Percentiles rank a stretch among this genome's conserved stretches.
Evolutionary conservation across 2,329 filamentous ascomycete species (phyloP).

Genomic region (Pestalotiopsis sp.): DNA sequence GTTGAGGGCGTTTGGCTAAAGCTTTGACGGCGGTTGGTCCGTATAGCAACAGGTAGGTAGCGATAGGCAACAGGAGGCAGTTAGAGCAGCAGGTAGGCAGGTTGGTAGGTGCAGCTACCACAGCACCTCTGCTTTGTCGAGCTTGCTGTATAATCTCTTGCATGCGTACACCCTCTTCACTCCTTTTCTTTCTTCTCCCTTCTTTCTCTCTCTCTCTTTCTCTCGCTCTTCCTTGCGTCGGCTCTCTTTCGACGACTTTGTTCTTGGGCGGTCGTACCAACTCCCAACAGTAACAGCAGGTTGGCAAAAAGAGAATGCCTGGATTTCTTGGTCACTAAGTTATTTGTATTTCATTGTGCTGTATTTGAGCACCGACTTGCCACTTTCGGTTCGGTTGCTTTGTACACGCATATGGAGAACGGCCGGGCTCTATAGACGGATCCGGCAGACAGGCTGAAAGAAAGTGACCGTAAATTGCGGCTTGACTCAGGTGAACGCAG

Average conservation of each 20-base stretch:
- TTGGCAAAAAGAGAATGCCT: conserved; percentile 22
- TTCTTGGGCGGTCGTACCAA: conserved; percentile 19
- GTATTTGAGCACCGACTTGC: conserved; percentile 7
- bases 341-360: conserved; percentile 31
- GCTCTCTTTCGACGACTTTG: neutral
- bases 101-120: neutral
- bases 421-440: conserved; percentile 26
- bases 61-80: neutral
- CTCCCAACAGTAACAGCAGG: conserved; percentile 19
- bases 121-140: neutral
- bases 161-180: neutral
- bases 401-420: conserved; percentile 20
- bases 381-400: conserved; percentile 21
- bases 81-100: neutral
- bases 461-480: neutral
- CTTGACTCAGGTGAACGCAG: conserved; percentile 10
- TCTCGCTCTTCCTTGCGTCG: neutral
- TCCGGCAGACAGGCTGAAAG: conserved; percentile 27
- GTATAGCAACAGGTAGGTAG: neutral
- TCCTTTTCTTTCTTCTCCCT: conserved; percentile 18
- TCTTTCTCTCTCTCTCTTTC: conserved; percentile 14
- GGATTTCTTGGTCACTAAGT: conserved; percentile 26
- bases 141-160: neutral
- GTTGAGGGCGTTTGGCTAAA: neutral
- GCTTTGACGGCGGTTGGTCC: neutral